phyloP scores from a whole-genome alignment of 208 protist species.

The Crithidia bombi region DNA sequence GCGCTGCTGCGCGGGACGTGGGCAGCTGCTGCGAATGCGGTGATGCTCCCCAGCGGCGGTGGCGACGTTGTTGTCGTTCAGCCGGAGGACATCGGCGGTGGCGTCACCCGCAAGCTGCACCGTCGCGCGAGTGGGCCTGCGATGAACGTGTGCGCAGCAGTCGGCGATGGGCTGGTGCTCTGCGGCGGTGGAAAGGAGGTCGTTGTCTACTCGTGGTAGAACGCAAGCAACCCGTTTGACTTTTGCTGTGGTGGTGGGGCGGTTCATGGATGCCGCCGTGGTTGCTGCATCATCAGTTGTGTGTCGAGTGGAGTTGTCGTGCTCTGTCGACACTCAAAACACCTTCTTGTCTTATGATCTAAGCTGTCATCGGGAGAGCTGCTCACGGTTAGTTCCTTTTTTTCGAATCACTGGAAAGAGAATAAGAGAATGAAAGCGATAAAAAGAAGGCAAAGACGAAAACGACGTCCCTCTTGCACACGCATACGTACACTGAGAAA shows the following conservation, averaged over 20 bases:
- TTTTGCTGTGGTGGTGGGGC: no score
- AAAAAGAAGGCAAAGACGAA: no score
- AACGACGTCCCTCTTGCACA: no score
- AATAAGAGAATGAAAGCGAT: no score
- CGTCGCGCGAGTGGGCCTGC: background rate
- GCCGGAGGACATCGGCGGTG: conserved; percentile 24
- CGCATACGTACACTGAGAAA: no score
- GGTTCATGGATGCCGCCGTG: no score
- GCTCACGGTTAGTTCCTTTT: no score
- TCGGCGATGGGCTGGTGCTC: conserved; percentile 39
- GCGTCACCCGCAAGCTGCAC: conserved; percentile 23
- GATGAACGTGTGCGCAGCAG: conserved; percentile 39
- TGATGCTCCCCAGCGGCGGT: conserved; percentile 36
- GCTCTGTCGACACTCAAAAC: background rate
- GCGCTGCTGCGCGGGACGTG: conserved; percentile 53
- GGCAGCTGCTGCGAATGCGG: conserved; percentile 13
- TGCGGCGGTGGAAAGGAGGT: conserved; percentile 44
- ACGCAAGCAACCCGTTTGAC: no score
- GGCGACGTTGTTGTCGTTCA: conserved; percentile 31
- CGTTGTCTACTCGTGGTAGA: conserved; percentile 37
- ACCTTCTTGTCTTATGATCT: no score
- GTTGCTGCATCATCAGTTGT: no score
- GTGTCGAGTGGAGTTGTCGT: background rate
- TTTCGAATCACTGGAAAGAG: no score
- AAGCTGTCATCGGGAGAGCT: no score